phyloP scores from a whole-genome alignment of 176 grass and related monocot genomes.

The Phoenix dactylifera region DNA sequence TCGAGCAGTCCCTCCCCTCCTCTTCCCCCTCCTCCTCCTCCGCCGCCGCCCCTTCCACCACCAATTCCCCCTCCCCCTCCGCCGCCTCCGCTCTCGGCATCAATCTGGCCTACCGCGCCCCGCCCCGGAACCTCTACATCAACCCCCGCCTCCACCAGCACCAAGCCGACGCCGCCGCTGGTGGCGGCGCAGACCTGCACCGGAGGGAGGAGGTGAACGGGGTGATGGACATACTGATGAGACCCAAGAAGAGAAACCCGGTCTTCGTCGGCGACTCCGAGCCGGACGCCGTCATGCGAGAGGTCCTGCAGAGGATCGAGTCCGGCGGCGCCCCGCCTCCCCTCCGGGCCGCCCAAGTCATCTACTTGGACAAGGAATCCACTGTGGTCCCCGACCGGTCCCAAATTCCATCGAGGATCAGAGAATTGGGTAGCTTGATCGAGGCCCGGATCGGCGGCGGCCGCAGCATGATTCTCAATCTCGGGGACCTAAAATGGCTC shows the following conservation, averaged over 20 bases:
- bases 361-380: constrained; percentile 8
- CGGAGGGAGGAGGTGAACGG: constrained; percentile 5
- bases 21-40: not conserved
- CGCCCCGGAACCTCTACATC: constrained; percentile 15
- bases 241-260: constrained; percentile 16
- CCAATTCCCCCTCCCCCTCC: not conserved
- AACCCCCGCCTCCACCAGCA: constrained; percentile 21
- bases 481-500: constrained; percentile 65
- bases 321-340: not conserved
- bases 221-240: constrained; percentile 21
- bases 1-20: constrained; percentile 16
- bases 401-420: constrained; percentile 10
- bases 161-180: not conserved
- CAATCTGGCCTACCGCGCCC: not conserved
- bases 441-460: not conserved
- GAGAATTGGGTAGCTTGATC: constrained; percentile 10
- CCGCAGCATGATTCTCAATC: constrained; percentile 2
- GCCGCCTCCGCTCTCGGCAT: not conserved
- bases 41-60: not conserved
- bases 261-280: constrained; percentile 24
- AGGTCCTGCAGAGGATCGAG: constrained; percentile 9
- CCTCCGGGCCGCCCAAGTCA: constrained; percentile 7
- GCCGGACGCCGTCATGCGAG: not conserved
- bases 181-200: no score
- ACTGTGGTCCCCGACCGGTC: not conserved